phyloP scores from a whole-genome alignment of 2,329 filamentous ascomycete species.

The Diaporthe sp. region DNA sequence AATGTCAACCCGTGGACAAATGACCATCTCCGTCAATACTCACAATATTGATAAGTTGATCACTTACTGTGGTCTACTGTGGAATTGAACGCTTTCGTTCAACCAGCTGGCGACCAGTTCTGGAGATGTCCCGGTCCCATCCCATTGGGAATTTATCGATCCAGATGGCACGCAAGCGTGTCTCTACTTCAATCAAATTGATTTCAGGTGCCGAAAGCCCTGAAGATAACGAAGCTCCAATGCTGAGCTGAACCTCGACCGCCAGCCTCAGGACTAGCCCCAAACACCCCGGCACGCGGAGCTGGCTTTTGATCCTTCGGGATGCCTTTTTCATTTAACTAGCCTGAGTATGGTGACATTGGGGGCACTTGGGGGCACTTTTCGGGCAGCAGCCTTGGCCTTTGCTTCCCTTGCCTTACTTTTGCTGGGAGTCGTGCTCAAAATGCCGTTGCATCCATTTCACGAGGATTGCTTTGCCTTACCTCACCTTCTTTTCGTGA shows the following conservation, averaged over 20 bases:
- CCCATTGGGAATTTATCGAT: not conserved
- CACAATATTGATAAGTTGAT: no score
- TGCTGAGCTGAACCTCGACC: not conserved
- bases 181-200: not conserved
- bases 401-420: not conserved
- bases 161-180: not conserved
- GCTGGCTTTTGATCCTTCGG: constrained; percentile 18
- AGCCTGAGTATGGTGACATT: not conserved
- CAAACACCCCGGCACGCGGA: not conserved
- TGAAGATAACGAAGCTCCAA: not conserved
- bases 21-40: no score
- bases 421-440: not conserved
- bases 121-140: not conserved
- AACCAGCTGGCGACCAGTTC: not conserved
- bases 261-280: not conserved
- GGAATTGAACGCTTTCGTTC: not conserved
- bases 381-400: not conserved
- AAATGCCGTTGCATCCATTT: not conserved
- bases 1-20: no score
- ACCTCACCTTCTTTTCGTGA: not conserved
- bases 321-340: not conserved
- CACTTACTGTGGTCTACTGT: not conserved
- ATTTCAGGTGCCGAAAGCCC: not conserved
- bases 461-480: not conserved
- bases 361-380: constrained; percentile 11